Percentiles rank a stretch among this genome's conserved stretches.
Conservation (phyloP, 176 grass and related monocot genomes). For the Carex cristatella region DNA sequence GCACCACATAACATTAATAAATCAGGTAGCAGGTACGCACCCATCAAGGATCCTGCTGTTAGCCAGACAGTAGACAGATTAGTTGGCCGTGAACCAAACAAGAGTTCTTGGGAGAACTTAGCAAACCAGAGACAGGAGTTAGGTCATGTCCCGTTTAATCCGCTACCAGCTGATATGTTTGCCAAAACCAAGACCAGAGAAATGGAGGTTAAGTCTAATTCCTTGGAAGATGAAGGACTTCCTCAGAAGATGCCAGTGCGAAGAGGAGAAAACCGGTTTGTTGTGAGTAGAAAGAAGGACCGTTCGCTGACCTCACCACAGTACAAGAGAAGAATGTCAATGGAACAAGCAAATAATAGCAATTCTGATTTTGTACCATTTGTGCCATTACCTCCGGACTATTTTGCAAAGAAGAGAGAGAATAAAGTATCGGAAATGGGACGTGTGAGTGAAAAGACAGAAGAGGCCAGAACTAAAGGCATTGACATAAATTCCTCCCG, state of each 20-base stretch:
- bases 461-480: constrained; percentile 16
- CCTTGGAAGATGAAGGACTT: constrained; percentile 43
- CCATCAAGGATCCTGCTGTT: constrained; percentile 25
- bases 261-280: constrained; percentile 85
- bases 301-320: constrained; percentile 57
- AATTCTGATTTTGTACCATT: constrained; percentile 69
- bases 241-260: constrained; percentile 79
- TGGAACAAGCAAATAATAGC: constrained; percentile 54
- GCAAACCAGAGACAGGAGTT: constrained; percentile 31
- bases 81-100: constrained; percentile 45
- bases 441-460: constrained; percentile 23
- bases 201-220: constrained; percentile 5
- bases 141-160: constrained; percentile 63
- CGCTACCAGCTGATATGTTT: constrained; percentile 66
- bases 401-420: constrained; percentile 75
- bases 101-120: constrained; percentile 30
- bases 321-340: constrained; percentile 63
- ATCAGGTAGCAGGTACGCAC: neutral
- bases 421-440: neutral
- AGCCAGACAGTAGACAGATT: constrained; percentile 87
- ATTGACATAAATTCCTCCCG: neutral
- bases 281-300: constrained; percentile 91
- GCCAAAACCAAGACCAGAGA: constrained; percentile 38
- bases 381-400: constrained; percentile 82
- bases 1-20: neutral